A percentile compares a stretch with the other conserved stretches of the same genome.
phyloP scores from a whole-genome alignment of 768 basidiomycete genomes.

The Lactifluus volemus region DNA sequence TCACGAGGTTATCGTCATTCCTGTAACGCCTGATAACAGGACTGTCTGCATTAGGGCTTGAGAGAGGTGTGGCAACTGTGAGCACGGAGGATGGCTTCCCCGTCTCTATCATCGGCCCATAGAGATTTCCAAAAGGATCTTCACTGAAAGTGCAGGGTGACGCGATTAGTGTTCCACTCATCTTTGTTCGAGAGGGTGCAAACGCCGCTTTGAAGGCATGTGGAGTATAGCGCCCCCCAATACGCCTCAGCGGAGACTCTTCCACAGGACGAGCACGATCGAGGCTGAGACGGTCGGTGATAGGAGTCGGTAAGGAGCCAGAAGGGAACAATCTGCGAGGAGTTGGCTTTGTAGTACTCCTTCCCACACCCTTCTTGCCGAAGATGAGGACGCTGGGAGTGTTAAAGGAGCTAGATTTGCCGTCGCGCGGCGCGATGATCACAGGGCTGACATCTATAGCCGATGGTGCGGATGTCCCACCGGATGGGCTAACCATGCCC shows the following conservation, averaged over 20 bases:
- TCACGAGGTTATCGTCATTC: constrained; percentile 14
- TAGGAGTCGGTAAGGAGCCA: constrained; percentile 28
- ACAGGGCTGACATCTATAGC: constrained; percentile 31
- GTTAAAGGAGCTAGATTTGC: constrained; percentile 35
- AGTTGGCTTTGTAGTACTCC: constrained; percentile 23
- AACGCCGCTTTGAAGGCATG: constrained; percentile 6
- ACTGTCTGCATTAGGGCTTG: constrained; percentile 18
- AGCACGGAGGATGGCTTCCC: constrained; percentile 4
- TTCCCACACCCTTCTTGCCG: constrained; percentile 19
- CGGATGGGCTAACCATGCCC: constrained; percentile 48
- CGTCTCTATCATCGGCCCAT: constrained; percentile 4
- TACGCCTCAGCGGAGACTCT: constrained; percentile 37
- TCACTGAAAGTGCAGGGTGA: constrained; percentile 10
- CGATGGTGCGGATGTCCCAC: constrained; percentile 20
- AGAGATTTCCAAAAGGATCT: constrained; percentile 16
- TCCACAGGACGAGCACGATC: constrained; percentile 27
- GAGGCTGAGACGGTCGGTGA: constrained; percentile 25
- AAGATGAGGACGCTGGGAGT: constrained; percentile 21
- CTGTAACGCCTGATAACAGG: constrained; percentile 16
- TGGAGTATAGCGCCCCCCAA: constrained; percentile 8
- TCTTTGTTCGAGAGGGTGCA: constrained; percentile 16
- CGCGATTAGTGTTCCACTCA: neutral
- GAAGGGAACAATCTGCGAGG: constrained; percentile 33
- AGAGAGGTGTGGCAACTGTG: constrained; percentile 8
- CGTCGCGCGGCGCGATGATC: constrained; percentile 25